Evolutionary conservation across 768 basidiomycete genomes (phyloP).

Genomic region (Rhizopogon vesiculosus): DNA sequence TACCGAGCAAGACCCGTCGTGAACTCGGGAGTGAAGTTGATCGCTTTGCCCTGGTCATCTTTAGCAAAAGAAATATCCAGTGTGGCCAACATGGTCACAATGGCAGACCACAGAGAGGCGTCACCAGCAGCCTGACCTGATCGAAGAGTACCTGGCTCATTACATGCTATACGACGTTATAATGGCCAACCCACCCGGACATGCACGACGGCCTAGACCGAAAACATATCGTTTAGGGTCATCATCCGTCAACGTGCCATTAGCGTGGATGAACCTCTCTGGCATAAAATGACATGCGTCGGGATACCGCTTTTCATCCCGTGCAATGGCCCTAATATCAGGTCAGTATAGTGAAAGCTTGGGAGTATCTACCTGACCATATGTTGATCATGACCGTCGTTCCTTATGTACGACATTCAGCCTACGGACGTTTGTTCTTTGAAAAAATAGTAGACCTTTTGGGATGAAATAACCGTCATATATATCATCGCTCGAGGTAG

Average conservation of each 20-base stretch:
- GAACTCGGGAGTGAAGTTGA: constrained; percentile 3
- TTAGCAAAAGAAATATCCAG: not conserved
- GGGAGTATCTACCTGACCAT: no score
- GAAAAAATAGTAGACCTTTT: constrained; percentile 9
- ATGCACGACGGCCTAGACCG: no score
- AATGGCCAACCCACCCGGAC: not conserved
- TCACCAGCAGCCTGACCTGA: constrained; percentile 1
- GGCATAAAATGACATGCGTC: no score
- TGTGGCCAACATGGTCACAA: constrained; percentile 2
- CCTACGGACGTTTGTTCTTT: not conserved
- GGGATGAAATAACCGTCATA: constrained; percentile 31
- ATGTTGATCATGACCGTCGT: no score
- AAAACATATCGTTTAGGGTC: no score
- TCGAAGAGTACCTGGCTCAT: not conserved
- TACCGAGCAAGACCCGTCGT: not conserved
- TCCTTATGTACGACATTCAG: no score
- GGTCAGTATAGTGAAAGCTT: no score
- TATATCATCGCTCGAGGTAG: constrained; percentile 25
- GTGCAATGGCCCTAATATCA: constrained; percentile 1
- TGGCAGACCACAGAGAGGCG: not conserved
- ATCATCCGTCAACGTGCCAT: no score
- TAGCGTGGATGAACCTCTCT: no score
- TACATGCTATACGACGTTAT: no score
- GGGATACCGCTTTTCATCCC: no score
- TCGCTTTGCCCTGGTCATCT: constrained; percentile 1